These are phyloP conservation scores for Russula earlei DNA, from an alignment of 768 basidiomycete genomes.

Conservation along the genomic window DNA sequence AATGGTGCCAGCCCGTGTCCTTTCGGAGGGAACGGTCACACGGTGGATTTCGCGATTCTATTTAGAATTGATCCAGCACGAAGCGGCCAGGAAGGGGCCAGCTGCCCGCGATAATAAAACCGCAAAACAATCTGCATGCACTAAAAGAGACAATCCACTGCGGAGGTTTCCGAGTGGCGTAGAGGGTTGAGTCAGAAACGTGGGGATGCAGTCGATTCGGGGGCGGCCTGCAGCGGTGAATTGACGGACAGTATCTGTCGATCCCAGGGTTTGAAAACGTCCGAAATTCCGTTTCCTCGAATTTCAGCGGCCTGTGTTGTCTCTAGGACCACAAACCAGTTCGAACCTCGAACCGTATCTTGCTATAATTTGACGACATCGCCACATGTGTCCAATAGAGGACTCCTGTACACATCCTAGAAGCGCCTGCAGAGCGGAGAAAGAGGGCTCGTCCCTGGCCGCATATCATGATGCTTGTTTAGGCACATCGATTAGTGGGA, in stretches of 20 bases:
- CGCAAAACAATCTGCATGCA: not conserved
- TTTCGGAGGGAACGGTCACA: no score
- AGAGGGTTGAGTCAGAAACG: not conserved
- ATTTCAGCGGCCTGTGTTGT: not conserved
- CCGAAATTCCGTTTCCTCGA: not conserved
- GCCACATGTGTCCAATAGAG: not conserved
- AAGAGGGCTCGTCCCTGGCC: not conserved
- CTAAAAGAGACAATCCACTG: not conserved
- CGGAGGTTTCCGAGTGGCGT: not conserved
- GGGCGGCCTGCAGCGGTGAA: not conserved
- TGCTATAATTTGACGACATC: not conserved
- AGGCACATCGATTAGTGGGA: slow-evolving; percentile 9
- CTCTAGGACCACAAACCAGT: not conserved
- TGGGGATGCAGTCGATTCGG: not conserved
- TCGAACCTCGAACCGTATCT: not conserved
- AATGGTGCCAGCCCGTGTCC: not conserved
- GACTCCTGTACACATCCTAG: not conserved
- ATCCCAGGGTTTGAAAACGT: not conserved
- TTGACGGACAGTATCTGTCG: not conserved
- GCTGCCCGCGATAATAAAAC: not conserved
- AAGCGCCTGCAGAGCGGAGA: slow-evolving; percentile 1
- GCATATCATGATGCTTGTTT: not conserved
- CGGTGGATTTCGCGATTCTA: not conserved
- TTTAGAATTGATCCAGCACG: not conserved
- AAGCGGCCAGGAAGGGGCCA: no score